Percentiles rank a stretch among this genome's conserved stretches.
phyloP scores from a whole-genome alignment of 2,329 filamentous ascomycete genomes.

The Massarina eburnea region DNA sequence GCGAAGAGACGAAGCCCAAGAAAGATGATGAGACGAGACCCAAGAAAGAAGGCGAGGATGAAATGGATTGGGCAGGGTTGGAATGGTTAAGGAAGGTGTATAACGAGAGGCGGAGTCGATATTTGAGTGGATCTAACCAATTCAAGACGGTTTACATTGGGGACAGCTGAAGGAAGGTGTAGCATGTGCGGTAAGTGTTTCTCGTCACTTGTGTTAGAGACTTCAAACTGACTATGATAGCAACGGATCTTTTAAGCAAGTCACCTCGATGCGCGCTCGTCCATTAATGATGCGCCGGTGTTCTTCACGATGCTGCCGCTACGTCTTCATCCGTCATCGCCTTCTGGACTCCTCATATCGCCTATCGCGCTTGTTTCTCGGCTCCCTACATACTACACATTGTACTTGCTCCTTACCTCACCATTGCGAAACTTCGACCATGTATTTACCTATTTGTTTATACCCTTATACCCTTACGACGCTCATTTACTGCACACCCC shows the following conservation, averaged over 20 bases:
- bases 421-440: too few species aligned
- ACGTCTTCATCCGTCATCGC: background rate
- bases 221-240: background rate
- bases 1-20: too few species aligned
- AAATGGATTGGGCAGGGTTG: slow-evolving; percentile 13
- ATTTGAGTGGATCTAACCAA: background rate
- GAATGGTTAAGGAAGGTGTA: slow-evolving; percentile 11
- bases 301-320: background rate
- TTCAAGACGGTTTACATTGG: background rate
- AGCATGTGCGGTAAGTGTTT: background rate
- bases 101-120: slow-evolving; percentile 1
- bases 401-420: too few species aligned
- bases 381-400: too few species aligned
- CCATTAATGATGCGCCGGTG: background rate
- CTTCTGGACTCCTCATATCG: background rate
- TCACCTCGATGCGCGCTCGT: background rate
- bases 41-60: too few species aligned
- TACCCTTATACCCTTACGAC: too few species aligned
- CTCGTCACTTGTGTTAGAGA: background rate
- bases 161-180: background rate
- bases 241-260: background rate
- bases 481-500: too few species aligned
- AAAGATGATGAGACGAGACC: background rate
- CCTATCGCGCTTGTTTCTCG: background rate
- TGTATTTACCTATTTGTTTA: too few species aligned